Evolutionary conservation across 2,329 filamentous ascomycete genomes (phyloP).

Genomic region (Fusarium udum): DNA sequence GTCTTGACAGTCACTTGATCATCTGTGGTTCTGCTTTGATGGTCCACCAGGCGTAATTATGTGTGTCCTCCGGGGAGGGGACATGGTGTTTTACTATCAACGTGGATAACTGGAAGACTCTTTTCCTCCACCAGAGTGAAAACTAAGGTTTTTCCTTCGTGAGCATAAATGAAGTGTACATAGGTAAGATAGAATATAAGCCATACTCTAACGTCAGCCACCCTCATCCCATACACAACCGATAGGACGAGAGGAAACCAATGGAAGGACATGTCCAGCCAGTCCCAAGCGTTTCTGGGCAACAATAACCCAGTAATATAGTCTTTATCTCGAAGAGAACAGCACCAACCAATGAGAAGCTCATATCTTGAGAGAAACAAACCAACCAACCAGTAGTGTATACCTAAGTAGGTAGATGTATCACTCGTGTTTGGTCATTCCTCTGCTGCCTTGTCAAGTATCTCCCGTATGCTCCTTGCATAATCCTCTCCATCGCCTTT

Average conservation of each 20-base stretch:
- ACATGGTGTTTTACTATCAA: background rate
- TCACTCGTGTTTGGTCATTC: constrained; percentile 9
- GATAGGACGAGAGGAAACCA: background rate
- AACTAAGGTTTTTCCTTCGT: background rate
- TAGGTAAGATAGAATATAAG: background rate
- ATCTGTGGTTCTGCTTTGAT: background rate
- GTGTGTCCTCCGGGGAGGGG: background rate
- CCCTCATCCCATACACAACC: background rate
- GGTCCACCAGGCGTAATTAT: background rate
- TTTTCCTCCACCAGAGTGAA: background rate
- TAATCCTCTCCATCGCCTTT: constrained; percentile 45
- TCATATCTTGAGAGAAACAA: constrained; percentile 2
- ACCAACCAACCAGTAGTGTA: background rate
- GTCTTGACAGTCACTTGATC: background rate
- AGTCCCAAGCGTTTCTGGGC: background rate
- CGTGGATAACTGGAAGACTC: background rate
- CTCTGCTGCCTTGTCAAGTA: constrained; percentile 42
- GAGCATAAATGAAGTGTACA: background rate
- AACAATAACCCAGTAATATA: background rate
- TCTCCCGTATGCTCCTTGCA: constrained; percentile 41
- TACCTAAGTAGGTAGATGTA: background rate
- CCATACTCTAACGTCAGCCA: background rate
- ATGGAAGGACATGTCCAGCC: background rate
- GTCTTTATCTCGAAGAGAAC: background rate
- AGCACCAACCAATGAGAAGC: constrained; percentile 12